A percentile compares a stretch with the other conserved stretches of the same genome.
Conservation (phyloP, 2,329 filamentous ascomycete species). For the Colletotrichum cereale region DNA sequence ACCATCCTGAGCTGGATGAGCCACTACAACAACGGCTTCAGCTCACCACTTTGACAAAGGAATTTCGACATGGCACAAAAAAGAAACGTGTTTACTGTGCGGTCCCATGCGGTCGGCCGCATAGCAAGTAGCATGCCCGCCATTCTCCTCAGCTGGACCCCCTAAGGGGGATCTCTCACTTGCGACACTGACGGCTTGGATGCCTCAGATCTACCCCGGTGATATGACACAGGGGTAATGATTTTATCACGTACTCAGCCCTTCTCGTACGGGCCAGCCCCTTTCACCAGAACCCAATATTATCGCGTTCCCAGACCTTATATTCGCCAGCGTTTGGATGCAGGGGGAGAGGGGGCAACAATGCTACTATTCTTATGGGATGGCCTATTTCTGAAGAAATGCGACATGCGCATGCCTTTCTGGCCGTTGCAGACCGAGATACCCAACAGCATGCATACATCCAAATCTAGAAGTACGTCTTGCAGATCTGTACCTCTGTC, state of each 20-base stretch:
- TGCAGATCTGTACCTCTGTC: constrained; percentile 3
- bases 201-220: constrained; percentile 36
- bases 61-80: constrained; percentile 5
- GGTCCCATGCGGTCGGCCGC: background rate
- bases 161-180: constrained; percentile 10
- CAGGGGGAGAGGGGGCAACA: background rate
- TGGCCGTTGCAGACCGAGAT: constrained; percentile 1
- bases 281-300: constrained; percentile 1
- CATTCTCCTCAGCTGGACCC: background rate
- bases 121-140: background rate
- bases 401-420: constrained; percentile 19
- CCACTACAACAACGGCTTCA: constrained; percentile 17
- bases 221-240: constrained; percentile 34
- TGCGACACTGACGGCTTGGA: constrained; percentile 39
- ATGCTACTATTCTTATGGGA: constrained; percentile 25
- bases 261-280: constrained; percentile 2
- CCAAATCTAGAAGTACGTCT: constrained; percentile 3
- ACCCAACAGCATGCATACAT: background rate
- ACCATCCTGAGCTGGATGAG: background rate
- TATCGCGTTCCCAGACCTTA: constrained; percentile 1
- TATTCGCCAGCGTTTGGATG: constrained; percentile 11
- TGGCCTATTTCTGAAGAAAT: constrained; percentile 27
- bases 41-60: constrained; percentile 4
- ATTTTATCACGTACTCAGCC: constrained; percentile 15
- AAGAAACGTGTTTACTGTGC: constrained; percentile 9